Evolutionary conservation across 306 rosid genomes (phyloP), one percentile per base, ranked within the genome.

Genomic region (Urtica urens): DNA sequence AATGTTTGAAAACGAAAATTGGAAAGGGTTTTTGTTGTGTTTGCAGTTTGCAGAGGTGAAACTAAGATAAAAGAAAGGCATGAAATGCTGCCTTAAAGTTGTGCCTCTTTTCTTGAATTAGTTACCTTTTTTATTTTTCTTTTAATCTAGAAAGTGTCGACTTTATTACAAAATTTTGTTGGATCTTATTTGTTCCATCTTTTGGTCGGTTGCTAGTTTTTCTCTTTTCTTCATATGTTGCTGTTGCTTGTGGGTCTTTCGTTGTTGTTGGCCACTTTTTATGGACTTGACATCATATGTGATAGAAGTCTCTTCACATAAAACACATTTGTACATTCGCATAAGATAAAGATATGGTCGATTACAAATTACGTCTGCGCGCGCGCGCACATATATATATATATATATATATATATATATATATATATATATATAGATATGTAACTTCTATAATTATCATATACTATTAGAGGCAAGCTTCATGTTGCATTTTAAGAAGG

Each of bases 121-220:
- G 16, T 38, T 43, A 27, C 54, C 17, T 55, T 60, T 61, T 59
- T 62, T 65, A 64, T 39, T 34, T 34, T 41, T 6, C 47, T 20
- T 20, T 2, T 8, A 12, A 21, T 21, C 58, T 57, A 26, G 41
- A 43, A 58, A 57, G 62, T 21, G 49, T 45, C 40, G 40, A 35
- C 40, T 35, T 35, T 35, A 35, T 35, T 31, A 31, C 13, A 9
- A 35, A 35, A 13, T 9, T 6, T 10, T 40, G 63, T 55, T 60
- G 73, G 78, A 72, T 55, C 47, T 13, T 23, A 10, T 26, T 68
- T 60, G 44, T 3, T 59, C 37, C 19, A 25, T 65, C 78, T 73
- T 71, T 73, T 71, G 84, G 83, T 72, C 78, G 76, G 68, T 50
- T 55, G 33, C 52, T 35, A 34, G 59, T 49, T 53, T 53, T 52